Conservation (phyloP, 768 basidiomycete species). For the Hypsizygus marmoreus region DNA sequence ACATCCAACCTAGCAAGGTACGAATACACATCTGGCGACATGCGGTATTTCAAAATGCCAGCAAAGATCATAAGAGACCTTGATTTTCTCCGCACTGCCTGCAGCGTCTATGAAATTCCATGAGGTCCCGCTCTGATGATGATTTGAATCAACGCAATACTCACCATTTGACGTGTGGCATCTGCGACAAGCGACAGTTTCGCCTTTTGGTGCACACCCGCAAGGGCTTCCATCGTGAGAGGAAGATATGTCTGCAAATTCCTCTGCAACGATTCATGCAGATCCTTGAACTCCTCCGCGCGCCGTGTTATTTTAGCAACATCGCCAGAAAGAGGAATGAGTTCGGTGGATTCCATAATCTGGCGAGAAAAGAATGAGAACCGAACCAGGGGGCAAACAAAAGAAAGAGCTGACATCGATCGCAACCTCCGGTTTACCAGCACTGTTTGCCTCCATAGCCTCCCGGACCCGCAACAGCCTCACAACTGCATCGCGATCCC, state of each 20-base stretch:
- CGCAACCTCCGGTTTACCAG: constrained; percentile 71
- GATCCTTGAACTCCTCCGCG: constrained; percentile 87
- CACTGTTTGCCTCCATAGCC: constrained; percentile 74
- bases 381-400: neutral
- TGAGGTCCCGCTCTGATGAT: constrained; percentile 15
- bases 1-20: constrained; percentile 86
- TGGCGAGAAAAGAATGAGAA: constrained; percentile 27
- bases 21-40: constrained; percentile 89
- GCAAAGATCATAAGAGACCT: constrained; percentile 88
- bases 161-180: constrained; percentile 73
- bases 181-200: constrained; percentile 76
- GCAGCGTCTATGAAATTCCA: constrained; percentile 51
- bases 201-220: constrained; percentile 74
- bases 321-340: constrained; percentile 87
- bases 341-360: constrained; percentile 85
- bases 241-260: constrained; percentile 89
- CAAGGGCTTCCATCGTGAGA: constrained; percentile 90
- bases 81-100: constrained; percentile 73
- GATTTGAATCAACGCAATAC: constrained; percentile 24
- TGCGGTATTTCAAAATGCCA: constrained; percentile 83
- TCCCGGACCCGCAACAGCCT: constrained; percentile 79
- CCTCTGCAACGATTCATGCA: constrained; percentile 84
- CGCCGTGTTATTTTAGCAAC: constrained; percentile 81
- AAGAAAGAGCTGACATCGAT: constrained; percentile 66
- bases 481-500: constrained; percentile 72